These are phyloP conservation scores for Tetragonia tetragonoides DNA, from an alignment of 148 eudicot species.

Conservation along the genomic window DNA sequence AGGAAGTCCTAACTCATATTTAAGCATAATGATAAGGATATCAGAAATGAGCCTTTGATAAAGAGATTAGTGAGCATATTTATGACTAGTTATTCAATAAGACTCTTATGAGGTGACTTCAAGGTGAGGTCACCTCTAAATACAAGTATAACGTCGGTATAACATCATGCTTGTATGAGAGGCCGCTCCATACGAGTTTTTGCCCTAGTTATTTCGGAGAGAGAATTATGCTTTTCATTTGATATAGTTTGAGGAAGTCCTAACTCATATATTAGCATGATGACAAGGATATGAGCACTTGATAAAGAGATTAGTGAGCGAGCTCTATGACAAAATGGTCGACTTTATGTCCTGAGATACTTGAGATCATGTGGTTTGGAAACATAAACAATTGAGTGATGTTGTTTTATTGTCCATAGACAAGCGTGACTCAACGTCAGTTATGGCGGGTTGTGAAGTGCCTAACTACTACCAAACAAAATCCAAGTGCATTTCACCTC, in stretches of 20 bases:
- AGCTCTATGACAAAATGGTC: background rate
- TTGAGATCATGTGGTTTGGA: background rate
- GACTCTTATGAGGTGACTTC: no score
- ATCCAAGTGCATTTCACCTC: conserved; percentile 1
- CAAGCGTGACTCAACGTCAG: background rate
- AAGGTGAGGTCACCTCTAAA: no score
- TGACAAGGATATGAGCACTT: background rate
- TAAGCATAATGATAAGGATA: background rate
- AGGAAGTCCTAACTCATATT: no score
- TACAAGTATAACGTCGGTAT: no score
- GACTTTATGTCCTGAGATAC: background rate
- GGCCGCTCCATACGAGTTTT: no score
- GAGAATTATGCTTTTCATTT: no score
- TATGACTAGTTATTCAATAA: no score
- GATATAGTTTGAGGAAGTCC: no score
- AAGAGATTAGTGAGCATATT: conserved; percentile 2
- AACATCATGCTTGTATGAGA: no score
- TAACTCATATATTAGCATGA: background rate
- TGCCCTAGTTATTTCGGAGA: no score
- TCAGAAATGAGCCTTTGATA: background rate
- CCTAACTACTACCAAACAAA: conserved; percentile 3
- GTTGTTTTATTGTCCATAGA: background rate
- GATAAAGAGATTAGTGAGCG: conserved; percentile 4
- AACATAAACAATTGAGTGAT: background rate
- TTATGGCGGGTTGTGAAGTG: conserved; percentile 13